These are phyloP conservation scores for Adansonia madagascariensis DNA, from an alignment of 441 rosid species.

Conservation along the genomic window DNA sequence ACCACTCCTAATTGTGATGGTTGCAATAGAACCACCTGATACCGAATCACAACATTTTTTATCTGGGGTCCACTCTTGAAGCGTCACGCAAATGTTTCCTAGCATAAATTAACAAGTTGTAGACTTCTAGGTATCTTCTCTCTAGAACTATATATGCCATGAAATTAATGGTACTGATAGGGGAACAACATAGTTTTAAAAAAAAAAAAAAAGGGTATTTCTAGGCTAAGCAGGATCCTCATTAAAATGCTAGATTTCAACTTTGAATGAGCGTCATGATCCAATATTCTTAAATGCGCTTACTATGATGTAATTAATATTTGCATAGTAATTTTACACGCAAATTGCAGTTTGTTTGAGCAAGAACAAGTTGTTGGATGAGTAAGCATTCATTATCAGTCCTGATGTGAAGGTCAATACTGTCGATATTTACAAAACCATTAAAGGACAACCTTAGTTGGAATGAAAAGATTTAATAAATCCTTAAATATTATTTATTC, in stretches of 20 bases:
- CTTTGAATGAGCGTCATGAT: neutral
- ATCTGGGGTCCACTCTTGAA: neutral
- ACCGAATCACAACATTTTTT: neutral
- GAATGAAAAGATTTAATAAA: constrained; percentile 9
- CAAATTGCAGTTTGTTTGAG: neutral
- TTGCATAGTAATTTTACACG: neutral
- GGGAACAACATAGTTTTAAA: neutral
- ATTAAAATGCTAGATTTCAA: neutral
- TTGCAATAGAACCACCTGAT: neutral
- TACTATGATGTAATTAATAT: neutral
- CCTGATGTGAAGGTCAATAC: constrained; percentile 7
- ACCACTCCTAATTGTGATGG: neutral
- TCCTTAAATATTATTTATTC: neutral
- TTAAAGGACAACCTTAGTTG: neutral
- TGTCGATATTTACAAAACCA: neutral
- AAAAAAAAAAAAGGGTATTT: neutral
- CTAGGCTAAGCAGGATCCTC: neutral
- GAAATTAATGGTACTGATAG: neutral
- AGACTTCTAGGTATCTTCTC: neutral
- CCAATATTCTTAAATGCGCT: neutral
- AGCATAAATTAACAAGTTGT: neutral
- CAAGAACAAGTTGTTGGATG: neutral
- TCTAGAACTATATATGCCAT: neutral
- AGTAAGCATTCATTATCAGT: neutral
- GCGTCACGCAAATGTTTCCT: neutral